phyloP scores from a whole-genome alignment of 192 early-diverging fungal species.

The Geranomyces michiganensis region DNA sequence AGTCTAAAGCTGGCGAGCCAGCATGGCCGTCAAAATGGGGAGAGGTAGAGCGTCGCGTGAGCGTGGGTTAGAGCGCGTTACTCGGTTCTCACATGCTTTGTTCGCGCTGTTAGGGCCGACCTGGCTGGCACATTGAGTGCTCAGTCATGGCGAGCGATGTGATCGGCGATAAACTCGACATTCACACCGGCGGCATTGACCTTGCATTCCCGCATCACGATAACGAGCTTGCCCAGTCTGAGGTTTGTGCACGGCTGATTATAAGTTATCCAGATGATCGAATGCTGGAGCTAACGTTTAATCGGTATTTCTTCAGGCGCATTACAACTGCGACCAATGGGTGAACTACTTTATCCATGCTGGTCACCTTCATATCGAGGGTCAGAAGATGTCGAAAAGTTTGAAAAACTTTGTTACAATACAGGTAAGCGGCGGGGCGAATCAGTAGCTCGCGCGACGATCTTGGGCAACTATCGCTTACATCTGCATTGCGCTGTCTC shows the following conservation, averaged over 20 bases:
- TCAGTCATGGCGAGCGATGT: constrained; percentile 96
- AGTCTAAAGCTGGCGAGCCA: constrained; percentile 91
- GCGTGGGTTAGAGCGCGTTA: constrained; percentile 10
- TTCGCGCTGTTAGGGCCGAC: constrained; percentile 66
- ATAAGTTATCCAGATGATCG: background rate
- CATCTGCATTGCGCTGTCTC: background rate
- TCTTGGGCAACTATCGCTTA: no score
- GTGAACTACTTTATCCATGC: constrained; percentile 98
- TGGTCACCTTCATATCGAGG: constrained; percentile 93
- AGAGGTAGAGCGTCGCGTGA: constrained; percentile 30
- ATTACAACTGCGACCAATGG: constrained; percentile 91
- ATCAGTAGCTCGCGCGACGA: no score
- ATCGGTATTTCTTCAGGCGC: constrained; percentile 59
- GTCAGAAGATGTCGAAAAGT: constrained; percentile 97
- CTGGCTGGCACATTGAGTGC: constrained; percentile 99
- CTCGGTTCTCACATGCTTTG: background rate
- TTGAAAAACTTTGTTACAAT: constrained; percentile 98
- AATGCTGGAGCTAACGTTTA: no score
- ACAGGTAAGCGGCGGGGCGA: constrained; percentile 42
- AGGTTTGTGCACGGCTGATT: constrained; percentile 44
- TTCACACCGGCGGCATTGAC: constrained; percentile 96
- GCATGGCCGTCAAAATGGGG: constrained; percentile 93
- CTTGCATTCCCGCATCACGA: constrained; percentile 98
- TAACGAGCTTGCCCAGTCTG: constrained; percentile 95
- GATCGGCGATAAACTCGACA: constrained; percentile 84